Evolutionary conservation across 345 rosid species (phyloP).

Genomic region (Populus deltoides): DNA sequence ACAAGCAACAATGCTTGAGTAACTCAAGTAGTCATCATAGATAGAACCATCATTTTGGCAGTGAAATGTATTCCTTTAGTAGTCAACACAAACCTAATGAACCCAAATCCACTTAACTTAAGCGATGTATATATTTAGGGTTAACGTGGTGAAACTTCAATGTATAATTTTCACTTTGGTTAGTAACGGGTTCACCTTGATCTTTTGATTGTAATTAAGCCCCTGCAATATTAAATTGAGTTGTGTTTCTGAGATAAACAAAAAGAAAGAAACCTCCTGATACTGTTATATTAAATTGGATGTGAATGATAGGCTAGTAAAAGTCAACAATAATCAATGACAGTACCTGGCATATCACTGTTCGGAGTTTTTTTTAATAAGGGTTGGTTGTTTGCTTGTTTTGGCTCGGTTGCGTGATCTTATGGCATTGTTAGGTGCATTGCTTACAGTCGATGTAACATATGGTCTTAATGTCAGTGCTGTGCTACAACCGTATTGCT

Average conservation of each 20-base stretch:
- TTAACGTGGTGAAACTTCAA: no score
- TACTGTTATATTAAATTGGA: not conserved
- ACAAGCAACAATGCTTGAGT: not conserved
- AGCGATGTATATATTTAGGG: not conserved
- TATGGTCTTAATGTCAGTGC: not conserved
- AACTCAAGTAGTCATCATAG: not conserved
- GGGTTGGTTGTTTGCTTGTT: slow-evolving; percentile 21
- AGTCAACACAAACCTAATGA: not conserved
- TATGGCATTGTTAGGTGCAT: slow-evolving; percentile 33
- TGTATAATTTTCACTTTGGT: no score
- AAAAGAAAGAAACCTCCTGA: not conserved
- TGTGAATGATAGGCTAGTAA: not conserved
- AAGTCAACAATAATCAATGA: not conserved
- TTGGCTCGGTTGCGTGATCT: slow-evolving; percentile 39
- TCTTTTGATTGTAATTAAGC: not conserved
- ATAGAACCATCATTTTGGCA: not conserved
- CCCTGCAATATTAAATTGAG: not conserved
- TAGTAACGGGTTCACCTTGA: no score
- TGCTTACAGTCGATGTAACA: slow-evolving; percentile 1
- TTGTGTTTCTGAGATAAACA: not conserved
- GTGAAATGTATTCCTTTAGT: not conserved
- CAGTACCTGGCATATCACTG: not conserved
- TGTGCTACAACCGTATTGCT: not conserved
- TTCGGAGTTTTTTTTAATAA: not conserved
- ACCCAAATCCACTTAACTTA: no score